Evolutionary conservation across 306 rosid species (phyloP).

Genomic region (Quercus variabilis): DNA sequence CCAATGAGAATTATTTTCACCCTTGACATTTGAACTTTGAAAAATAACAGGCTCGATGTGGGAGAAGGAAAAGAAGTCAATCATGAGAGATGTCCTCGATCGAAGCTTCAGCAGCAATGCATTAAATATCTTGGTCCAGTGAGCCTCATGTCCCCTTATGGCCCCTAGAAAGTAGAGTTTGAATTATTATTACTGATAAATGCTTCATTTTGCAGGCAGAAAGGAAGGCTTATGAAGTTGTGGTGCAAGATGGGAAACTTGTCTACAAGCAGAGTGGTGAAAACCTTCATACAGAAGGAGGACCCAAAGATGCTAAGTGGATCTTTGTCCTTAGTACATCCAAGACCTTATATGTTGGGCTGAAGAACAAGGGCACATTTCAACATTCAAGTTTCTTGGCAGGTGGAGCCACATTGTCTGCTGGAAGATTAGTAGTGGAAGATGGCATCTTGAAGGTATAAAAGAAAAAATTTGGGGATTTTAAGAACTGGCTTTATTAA

Average conservation of each 20-base stretch:
- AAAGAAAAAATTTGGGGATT: neutral
- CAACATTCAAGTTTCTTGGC: conserved; percentile 95
- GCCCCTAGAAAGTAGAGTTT: neutral
- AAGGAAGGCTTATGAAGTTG: conserved; percentile 55
- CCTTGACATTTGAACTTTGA: conserved; percentile 7
- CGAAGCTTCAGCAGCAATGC: conserved; percentile 76
- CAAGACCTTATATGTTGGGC: conserved; percentile 68
- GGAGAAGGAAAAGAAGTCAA: conserved; percentile 71
- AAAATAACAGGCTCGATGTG: conserved; percentile 69
- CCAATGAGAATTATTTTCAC: conserved; percentile 2
- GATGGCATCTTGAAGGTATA: conserved; percentile 73
- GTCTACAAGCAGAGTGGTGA: conserved; percentile 41
- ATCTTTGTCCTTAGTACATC: conserved; percentile 84
- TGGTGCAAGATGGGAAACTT: conserved; percentile 54
- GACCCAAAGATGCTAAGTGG: conserved; percentile 55
- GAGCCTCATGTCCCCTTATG: conserved; percentile 28
- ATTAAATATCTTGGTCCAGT: conserved; percentile 92
- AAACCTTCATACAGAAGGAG: conserved; percentile 46
- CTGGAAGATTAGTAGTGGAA: conserved; percentile 72
- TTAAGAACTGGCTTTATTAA: neutral
- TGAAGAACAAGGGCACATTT: conserved; percentile 81
- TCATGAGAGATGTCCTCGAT: conserved; percentile 56
- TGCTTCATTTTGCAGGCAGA: conserved; percentile 50
- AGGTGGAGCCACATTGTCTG: conserved; percentile 89
- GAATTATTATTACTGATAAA: neutral